A percentile compares a stretch with the other conserved stretches of the same genome.
Conservation (phyloP, 805 yeast species). For the Candida sanyiensis region DNA sequence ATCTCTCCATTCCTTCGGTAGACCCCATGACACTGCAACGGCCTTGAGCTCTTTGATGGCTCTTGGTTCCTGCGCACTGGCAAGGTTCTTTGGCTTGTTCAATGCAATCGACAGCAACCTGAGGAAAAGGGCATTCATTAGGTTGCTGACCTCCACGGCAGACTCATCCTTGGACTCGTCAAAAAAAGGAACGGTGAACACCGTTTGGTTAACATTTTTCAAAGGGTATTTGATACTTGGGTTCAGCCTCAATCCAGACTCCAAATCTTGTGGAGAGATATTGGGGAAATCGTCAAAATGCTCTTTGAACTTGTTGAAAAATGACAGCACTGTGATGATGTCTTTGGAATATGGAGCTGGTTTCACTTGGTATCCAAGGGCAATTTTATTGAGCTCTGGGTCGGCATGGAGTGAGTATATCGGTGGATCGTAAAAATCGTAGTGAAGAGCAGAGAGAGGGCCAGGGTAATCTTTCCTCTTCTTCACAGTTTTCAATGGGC, state of each 20-base stretch:
- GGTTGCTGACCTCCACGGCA: slow-evolving; percentile 12
- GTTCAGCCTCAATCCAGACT: slow-evolving; percentile 19
- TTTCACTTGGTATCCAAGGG: slow-evolving; percentile 22
- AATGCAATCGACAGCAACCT: slow-evolving; percentile 14
- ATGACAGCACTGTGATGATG: slow-evolving; percentile 19
- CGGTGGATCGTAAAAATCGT: slow-evolving; percentile 15
- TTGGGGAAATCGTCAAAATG: slow-evolving; percentile 16
- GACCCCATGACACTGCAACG: slow-evolving; percentile 15
- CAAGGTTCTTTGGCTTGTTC: slow-evolving; percentile 16
- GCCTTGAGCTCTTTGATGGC: slow-evolving; percentile 18
- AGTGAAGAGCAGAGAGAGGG: slow-evolving; percentile 17
- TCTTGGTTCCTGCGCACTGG: slow-evolving; percentile 9
- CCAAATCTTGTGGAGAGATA: slow-evolving; percentile 25
- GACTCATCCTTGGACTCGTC: slow-evolving; percentile 1
- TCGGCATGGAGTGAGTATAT: not conserved
- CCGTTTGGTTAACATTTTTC: slow-evolving; percentile 15
- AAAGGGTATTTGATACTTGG: slow-evolving; percentile 11
- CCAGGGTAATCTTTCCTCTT: slow-evolving; percentile 23
- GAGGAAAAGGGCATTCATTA: slow-evolving; percentile 15
- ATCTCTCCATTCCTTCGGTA: slow-evolving; percentile 28
- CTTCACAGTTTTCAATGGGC: not conserved
- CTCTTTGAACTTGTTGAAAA: slow-evolving; percentile 19
- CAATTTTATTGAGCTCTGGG: slow-evolving; percentile 14
- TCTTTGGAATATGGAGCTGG: slow-evolving; percentile 24
- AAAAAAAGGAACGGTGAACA: not conserved